Evolutionary conservation across 2,329 filamentous ascomycete genomes (phyloP).

Genomic region (Fusarium papillatum): DNA sequence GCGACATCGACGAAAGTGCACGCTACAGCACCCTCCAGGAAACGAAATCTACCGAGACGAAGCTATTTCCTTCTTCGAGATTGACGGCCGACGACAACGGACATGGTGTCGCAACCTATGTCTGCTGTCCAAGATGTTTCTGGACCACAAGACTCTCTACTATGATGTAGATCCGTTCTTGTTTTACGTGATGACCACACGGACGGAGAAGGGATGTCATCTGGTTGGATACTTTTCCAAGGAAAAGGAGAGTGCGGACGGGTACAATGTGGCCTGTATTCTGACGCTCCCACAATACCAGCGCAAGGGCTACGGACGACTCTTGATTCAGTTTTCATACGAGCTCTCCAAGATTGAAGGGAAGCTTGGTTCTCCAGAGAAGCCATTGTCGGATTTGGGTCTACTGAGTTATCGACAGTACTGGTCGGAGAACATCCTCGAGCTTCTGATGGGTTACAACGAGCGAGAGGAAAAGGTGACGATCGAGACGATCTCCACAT

Average conservation of each 20-base stretch:
- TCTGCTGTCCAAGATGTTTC: conserved; percentile 93
- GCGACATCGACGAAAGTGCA: conserved; percentile 91
- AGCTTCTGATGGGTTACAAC: conserved; percentile 82
- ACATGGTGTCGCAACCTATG: conserved; percentile 98
- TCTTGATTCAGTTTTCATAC: conserved; percentile 98
- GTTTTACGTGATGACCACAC: conserved; percentile 97
- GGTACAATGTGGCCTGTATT: conserved; percentile 98
- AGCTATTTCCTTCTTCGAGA: conserved; percentile 95
- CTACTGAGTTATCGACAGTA: conserved; percentile 96
- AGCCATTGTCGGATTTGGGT: conserved; percentile 94
- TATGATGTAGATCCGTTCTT: conserved; percentile 99
- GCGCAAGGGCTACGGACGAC: conserved; percentile 90
- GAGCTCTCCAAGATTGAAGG: conserved; percentile 95
- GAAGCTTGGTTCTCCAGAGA: conserved; percentile 96
- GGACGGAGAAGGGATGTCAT: conserved; percentile 91
- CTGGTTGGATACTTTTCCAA: conserved; percentile 99
- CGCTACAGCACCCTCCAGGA: conserved; percentile 90
- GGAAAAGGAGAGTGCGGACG: conserved; percentile 96
- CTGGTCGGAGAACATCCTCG: conserved; percentile 96
- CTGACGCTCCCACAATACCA: conserved; percentile 97
- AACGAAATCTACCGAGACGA: conserved; percentile 99
- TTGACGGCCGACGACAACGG: conserved; percentile 92
- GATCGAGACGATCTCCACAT: conserved; percentile 85
- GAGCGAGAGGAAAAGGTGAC: conserved; percentile 80
- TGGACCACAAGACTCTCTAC: conserved; percentile 98